Percentiles rank a stretch among this genome's conserved stretches.
These are phyloP conservation scores for Kitagawia praeruptora DNA, from an alignment of 129 eudicot genomes.

Conservation along the genomic window DNA sequence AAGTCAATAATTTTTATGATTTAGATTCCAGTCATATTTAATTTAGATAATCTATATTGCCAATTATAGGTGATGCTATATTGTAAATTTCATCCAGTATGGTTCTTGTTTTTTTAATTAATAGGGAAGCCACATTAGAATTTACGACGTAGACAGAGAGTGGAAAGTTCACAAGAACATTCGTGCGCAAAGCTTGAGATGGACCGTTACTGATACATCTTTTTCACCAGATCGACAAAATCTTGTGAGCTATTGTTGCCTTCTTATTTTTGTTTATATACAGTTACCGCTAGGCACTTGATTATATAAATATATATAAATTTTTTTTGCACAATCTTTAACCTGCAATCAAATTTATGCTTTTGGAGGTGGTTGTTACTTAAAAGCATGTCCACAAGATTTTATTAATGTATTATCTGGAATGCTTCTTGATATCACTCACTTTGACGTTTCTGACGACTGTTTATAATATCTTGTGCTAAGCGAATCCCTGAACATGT, in stretches of 20 bases:
- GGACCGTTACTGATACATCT: conserved; percentile 94
- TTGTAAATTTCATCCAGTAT: neutral
- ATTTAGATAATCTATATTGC: neutral
- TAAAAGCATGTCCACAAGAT: neutral
- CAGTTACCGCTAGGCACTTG: neutral
- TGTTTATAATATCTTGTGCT: neutral
- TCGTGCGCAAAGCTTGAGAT: conserved; percentile 72
- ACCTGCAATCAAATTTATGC: neutral
- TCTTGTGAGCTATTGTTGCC: conserved; percentile 40
- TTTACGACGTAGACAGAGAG: conserved; percentile 75
- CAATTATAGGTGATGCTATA: neutral
- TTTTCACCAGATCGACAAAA: conserved; percentile 81
- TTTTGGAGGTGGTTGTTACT: neutral
- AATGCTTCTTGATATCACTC: neutral
- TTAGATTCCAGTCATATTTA: neutral
- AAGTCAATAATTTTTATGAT: neutral
- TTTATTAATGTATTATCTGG: neutral
- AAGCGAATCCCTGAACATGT: neutral
- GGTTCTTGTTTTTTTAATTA: neutral
- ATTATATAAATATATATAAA: neutral
- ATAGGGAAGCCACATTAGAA: conserved; percentile 87
- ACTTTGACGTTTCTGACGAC: neutral
- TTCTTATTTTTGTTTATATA: neutral
- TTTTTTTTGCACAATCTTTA: neutral
- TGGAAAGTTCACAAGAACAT: conserved; percentile 88